These are phyloP conservation scores for Cryptococcus sp. DNA, from an alignment of 1,284 basidiomycete genomes.

Conservation along the genomic window DNA sequence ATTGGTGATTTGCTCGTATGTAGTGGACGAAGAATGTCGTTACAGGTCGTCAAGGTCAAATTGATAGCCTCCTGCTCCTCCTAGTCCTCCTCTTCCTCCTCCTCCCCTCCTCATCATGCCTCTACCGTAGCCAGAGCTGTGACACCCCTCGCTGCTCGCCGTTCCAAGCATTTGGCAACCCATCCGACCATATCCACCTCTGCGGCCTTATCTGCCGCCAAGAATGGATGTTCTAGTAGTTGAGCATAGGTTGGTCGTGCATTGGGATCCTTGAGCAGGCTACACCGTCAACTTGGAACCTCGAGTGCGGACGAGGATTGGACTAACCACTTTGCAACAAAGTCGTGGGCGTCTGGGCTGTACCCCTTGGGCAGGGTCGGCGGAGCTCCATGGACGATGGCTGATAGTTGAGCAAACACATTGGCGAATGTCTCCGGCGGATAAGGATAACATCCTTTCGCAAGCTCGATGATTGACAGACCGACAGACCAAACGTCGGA, in stretches of 20 bases:
- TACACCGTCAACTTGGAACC: slow-evolving; percentile 31
- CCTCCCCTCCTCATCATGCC: slow-evolving; percentile 8
- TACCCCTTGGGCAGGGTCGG: slow-evolving; percentile 67
- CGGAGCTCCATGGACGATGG: slow-evolving; percentile 90
- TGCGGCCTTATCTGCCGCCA: slow-evolving; percentile 54
- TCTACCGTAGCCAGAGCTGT: slow-evolving; percentile 27
- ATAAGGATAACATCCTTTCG: slow-evolving; percentile 88
- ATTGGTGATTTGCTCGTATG: too few relatives aligned
- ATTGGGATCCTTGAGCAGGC: slow-evolving; percentile 71
- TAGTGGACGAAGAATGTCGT: too few relatives aligned
- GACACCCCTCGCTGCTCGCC: slow-evolving; percentile 41
- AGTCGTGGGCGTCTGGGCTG: slow-evolving; percentile 48
- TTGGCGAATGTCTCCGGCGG: slow-evolving; percentile 98
- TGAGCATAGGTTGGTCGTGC: slow-evolving; percentile 77
- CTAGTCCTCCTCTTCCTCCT: too few relatives aligned
- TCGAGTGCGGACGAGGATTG: neutral
- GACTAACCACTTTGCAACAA: slow-evolving; percentile 51
- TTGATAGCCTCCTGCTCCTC: too few relatives aligned
- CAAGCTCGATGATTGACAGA: slow-evolving; percentile 88
- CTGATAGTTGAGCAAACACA: slow-evolving; percentile 91
- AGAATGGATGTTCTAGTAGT: slow-evolving; percentile 71
- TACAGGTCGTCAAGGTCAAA: too few relatives aligned
- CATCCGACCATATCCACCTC: slow-evolving; percentile 77
- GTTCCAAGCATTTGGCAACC: slow-evolving; percentile 62
- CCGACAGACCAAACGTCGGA: slow-evolving; percentile 99